Percentiles rank a stretch among this genome's conserved stretches.
Evolutionary conservation across 73 alveolate species (phyloP).

Genomic region (Paraurostyla sp.): DNA sequence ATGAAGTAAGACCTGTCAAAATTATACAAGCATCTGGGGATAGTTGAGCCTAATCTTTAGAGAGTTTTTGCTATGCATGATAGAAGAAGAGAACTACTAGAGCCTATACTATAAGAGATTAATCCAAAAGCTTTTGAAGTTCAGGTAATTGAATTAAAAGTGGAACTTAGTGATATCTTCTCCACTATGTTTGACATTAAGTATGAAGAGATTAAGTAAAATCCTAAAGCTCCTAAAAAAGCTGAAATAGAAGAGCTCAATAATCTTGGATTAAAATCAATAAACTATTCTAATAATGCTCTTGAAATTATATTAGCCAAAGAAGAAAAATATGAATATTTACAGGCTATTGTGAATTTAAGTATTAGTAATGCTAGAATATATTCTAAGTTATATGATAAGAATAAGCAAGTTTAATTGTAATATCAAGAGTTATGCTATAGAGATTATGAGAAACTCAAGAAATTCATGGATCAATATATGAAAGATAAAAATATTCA

Average conservation of each 20-base stretch:
- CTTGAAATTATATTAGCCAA: conserved; percentile 77
- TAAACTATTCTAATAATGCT: conserved; percentile 82
- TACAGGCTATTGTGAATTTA: conserved; percentile 17
- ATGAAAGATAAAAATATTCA: conserved; percentile 36
- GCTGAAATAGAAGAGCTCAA: conserved; percentile 89
- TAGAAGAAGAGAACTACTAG: conserved; percentile 92
- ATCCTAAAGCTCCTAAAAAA: conserved; percentile 79
- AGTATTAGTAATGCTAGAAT: conserved; percentile 25
- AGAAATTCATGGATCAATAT: conserved; percentile 1
- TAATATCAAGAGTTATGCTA: background rate
- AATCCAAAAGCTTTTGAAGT: conserved; percentile 90
- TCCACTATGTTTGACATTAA: conserved; percentile 93
- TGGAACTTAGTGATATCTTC: conserved; percentile 93
- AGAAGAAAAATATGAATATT: conserved; percentile 76
- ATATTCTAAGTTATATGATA: conserved; percentile 46
- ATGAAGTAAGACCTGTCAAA: conserved; percentile 87
- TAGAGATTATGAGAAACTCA: conserved; percentile 32
- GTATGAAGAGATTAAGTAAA: conserved; percentile 76
- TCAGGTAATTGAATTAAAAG: conserved; percentile 86
- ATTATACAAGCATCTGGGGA: conserved; percentile 86
- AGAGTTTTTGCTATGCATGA: conserved; percentile 95
- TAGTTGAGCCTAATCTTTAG: conserved; percentile 86
- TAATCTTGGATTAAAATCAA: conserved; percentile 79
- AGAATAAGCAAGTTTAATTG: background rate
- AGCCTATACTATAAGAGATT: conserved; percentile 84